Evolutionary conservation across 805 yeast genomes (phyloP), one percentile per base, ranked within the genome.

Genomic region (Lachancea sp.): DNA sequence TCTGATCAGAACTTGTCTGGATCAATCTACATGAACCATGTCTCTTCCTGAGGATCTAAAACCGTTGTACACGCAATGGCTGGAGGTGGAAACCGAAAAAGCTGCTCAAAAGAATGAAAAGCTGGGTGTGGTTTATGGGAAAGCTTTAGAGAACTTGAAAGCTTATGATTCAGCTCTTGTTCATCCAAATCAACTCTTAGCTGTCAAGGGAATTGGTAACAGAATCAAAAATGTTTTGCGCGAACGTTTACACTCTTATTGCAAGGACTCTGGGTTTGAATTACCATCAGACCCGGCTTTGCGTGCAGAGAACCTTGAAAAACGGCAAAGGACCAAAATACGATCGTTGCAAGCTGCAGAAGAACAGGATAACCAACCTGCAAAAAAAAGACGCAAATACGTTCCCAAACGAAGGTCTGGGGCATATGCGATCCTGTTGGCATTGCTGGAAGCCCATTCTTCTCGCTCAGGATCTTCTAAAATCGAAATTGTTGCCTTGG

Each of bases 361-460:
- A 10, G 48, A 19, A 6, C 39, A 41, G 9, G 39, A 36, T n/a
- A 48, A 56, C 46, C 59, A 53, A 49, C 49, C 48, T 39, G 41
- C 58, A 47, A 29, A 47, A n/a, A 57, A 54, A 25, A 56, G 51
- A 27, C 59, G 64, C 37, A 69, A 64, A 31, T 88, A 85, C 60
- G 72, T 88, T 0, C 97, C 97, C 0, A 72, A 70, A 39, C 78
- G 79, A 49, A 66, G 90, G 30, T 79, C 93, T 0, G 96, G 96
- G 1, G 95, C 85, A 0, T 90, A 85, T 66, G 95, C 93, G 0
- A 83, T 89, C 8, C 55, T 89, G 16, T 49, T 87, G 16, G 81
- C 81, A 0, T 63, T 89, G 2, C 65, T 71, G 41, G 69, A 76
- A 37, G 45, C 57, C 22, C 88, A 81, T 54, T 60, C 65, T 3